Evolutionary conservation across 148 eudicot species (phyloP), one percentile per base, ranked within the genome.

Genomic region (Camellia granthamiana): DNA sequence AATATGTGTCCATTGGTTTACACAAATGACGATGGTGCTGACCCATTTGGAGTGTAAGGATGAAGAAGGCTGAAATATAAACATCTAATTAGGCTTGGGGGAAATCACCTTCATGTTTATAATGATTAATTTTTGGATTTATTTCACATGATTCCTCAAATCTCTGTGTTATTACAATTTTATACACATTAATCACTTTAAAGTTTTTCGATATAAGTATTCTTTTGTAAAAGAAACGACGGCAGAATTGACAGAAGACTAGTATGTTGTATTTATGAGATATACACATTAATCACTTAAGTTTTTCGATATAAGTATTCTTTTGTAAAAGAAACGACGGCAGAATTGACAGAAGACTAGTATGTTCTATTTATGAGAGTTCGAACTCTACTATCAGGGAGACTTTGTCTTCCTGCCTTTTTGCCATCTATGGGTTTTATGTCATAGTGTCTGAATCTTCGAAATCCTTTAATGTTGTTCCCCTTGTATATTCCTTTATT

Each of bases 61-160:
- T 64, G 78, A 16, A 63, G 67, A 9, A 4, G 7, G 61, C 46
- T 64, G 69, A 61, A 62, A 10, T 2, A 42, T 77, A 14, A 51
- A 23, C 21, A 8, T 44, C 78, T 76, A 76, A 76, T 77, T 21
- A 77, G 59, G 44, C 79, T 14, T 49, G 56, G 59, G 52, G 21
- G 59, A 30, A 10, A 62, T 2, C 49, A 77, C 61, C n/a, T 76
- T 49, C 11, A 23, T 12, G 1, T 42, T 46, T 5, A 44, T 69
- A 60, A 56, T 59, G 14, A 38, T 54, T 30, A 30, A 30, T 30
- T 30, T 30, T 30, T 30, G 38, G 38, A 1, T 30, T 30, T 30
- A 30, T 30, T 30, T 30, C 1, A 30, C 38, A 30, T 30, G 38
- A 30, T 30, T 30, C 38, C 38, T 30, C 38, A 30, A 30, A 30